Evolutionary conservation across 371 early-diverging fungal genomes (phyloP), one percentile per base, ranked within the genome.

Genomic region (Mucor irregularis): DNA sequence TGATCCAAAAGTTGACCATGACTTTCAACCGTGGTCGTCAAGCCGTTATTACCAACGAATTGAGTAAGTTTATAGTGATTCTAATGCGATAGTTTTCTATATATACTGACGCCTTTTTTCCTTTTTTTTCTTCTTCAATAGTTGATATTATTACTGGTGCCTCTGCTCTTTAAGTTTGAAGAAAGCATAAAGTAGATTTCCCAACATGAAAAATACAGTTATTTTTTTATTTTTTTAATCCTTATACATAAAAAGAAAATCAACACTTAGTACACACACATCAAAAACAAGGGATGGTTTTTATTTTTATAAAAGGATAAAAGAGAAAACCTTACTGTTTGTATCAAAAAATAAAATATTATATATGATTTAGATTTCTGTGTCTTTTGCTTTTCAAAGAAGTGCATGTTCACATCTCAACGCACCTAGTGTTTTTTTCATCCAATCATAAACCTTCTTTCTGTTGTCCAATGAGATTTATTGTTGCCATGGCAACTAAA

Each of bases 31-130:
- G 96, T 69, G 88, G 91, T 80, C 93, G 97, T 79, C 97, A 97
- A 76, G 95, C 97, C 56, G 87, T 88, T 62, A 97, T 97, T 79
- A 97, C 97, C 71, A 97, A 96, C 85, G 96, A 97, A 76, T 84
- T 97, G 62, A 90, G 78, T 80, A 77, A 68, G 79, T 64, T 24
- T 48, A 19, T 11, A 16, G 5, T 30, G 17, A 24, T 28, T 11
- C 35, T 31, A 25, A 17, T 48, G 37, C 19, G 14, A 22, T 26
- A 8, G 26, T 19, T 42, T 28, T 38, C 3, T 28, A 19, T 17
- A 34, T 34, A 9, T 22, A 5, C 6, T 10, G 7, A 24, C 24
- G 8, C 11, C 13, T 42, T 24, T 21, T 42, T 4, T 22, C 34
- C 21, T 22, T 2, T 28, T 30, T 28, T 30, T 48, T 56, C 48